Conservation (phyloP, 139 green algal genomes). For the Chlorella sorokiniana region DNA sequence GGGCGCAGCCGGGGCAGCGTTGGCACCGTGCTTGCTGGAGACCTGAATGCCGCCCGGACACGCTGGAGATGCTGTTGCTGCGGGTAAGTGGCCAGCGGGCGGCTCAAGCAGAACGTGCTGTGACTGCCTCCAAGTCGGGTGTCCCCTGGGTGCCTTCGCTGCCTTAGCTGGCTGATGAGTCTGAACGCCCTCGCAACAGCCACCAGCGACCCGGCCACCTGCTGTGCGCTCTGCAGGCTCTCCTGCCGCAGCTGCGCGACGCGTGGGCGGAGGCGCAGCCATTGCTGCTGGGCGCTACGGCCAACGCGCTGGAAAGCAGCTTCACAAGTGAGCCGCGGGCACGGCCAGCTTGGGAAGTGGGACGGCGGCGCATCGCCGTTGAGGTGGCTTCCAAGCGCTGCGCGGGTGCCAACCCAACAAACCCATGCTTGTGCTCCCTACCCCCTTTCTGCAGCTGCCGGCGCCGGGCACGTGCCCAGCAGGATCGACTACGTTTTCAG, state of each 20-base stretch:
- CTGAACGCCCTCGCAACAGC: not conserved
- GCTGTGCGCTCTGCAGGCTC: not conserved
- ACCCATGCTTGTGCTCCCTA: not conserved
- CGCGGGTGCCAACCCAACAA: no score
- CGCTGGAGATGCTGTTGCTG: constrained; percentile 51
- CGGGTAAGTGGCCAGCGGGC: not conserved
- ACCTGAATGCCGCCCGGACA: constrained; percentile 55
- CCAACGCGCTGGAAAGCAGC: constrained; percentile 48
- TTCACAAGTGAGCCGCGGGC: constrained; percentile 26
- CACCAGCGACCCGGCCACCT: not conserved
- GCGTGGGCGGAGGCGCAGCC: constrained; percentile 28
- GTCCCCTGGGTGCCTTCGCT: not conserved
- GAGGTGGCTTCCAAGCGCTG: not conserved
- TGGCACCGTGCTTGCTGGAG: constrained; percentile 44
- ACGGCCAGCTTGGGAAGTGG: not conserved
- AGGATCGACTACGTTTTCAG: constrained; percentile 56
- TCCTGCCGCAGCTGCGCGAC: constrained; percentile 46
- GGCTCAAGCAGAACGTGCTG: not conserved
- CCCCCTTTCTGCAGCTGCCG: constrained; percentile 8
- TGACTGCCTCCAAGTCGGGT: not conserved
- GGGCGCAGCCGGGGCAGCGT: not conserved
- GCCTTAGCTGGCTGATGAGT: not conserved
- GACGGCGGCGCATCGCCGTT: not conserved
- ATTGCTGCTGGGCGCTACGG: constrained; percentile 44
- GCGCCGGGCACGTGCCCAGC: constrained; percentile 32